Evolutionary conservation across 192 early-diverging fungal species (phyloP).

Genomic region (Gonapodya sp.): DNA sequence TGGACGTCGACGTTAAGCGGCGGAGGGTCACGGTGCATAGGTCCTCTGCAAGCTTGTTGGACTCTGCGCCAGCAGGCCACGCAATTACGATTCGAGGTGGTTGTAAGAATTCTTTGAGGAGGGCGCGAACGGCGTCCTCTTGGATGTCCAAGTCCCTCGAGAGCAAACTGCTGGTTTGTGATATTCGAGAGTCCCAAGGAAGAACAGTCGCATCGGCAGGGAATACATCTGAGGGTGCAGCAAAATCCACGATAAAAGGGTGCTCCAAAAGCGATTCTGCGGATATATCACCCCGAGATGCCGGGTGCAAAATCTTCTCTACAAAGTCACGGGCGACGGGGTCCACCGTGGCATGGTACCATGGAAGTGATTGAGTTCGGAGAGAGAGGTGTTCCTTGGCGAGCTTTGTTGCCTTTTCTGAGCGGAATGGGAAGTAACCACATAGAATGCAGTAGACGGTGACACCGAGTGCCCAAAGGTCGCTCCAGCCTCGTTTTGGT

Average conservation of each 20-base stretch:
- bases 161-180: background rate
- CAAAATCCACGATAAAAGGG: background rate
- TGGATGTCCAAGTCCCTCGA: background rate
- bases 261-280: constrained; percentile 6
- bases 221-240: background rate
- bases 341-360: background rate
- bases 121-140: background rate
- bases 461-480: background rate
- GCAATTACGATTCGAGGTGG: too few species aligned
- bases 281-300: background rate
- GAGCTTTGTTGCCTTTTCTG: background rate
- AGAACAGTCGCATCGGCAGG: background rate
- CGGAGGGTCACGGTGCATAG: too few species aligned
- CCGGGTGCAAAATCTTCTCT: background rate
- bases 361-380: background rate
- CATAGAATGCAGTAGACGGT: background rate
- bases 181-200: background rate
- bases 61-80: too few species aligned
- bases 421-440: constrained; percentile 10
- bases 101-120: too few species aligned
- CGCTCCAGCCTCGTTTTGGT: background rate
- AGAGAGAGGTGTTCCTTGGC: background rate
- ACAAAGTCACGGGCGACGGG: background rate
- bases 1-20: too few species aligned
- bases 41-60: too few species aligned